Base-by-base conservation (phyloP, 2,329 filamentous ascomycete species). In the Pyricularia sp. region DNA sequence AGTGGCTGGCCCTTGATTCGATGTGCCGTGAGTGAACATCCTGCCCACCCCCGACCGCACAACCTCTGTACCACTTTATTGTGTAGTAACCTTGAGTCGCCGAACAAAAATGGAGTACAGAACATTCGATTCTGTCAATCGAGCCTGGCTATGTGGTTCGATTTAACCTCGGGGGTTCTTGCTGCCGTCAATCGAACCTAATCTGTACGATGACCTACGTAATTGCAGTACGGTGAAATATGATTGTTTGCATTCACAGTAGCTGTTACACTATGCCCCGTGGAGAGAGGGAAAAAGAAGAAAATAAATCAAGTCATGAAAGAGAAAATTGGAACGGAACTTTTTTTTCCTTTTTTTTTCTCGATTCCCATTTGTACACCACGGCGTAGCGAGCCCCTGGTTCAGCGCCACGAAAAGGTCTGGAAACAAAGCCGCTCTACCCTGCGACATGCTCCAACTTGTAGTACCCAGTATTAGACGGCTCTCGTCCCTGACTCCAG, bases 61-160 rank as follows among this genome's bases (percentile, higher is more conserved):
- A 50, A 50, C 42, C 42, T 50, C 17, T 5, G 42, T 50, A 50
- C 42, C 42, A 50, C 42, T 50, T 50, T 50, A 36, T 36, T 36
- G 33, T 14, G 33, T 14, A n/a, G 42, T 50, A n/a, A 50, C 42
- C 42, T 50, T 50, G 42, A 50, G 14, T n/a, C 17, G 42, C 42
- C 9, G 42, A 50, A 17, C 17, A 50, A 50, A 50, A 50, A 20
- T 50, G 42, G 42, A n/a, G 42, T 50, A 7, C 42, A 50, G 64
- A 65, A 65, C 64, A 65, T 65, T 65, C 64, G 64, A 65, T 64
- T 64, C 23, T 30, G 23, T 14, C 23, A 64, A 64, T 14, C n/a
- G 23, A 26, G 59, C 6, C 28, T 26, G 59, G 23, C 25, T 26
- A 23, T 17, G 64, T 65, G 64, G 64, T 65, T 33, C 64, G 64